A percentile compares a stretch with the other conserved stretches of the same genome.
Evolutionary conservation across 129 eudicot species (phyloP).

Genomic region (Solidago caesia): DNA sequence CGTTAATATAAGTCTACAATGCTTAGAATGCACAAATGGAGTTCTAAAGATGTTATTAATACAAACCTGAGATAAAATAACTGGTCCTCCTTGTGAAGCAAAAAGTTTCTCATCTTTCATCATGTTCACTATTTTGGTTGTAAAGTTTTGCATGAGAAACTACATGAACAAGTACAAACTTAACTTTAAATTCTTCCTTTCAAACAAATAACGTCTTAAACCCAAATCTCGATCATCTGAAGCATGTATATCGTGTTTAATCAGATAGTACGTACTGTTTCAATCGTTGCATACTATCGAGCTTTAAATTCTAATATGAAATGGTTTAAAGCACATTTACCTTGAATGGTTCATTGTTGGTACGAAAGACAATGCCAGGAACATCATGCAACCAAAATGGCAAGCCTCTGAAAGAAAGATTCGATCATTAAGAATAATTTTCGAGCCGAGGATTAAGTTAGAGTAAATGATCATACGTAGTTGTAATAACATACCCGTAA

Average conservation of each 20-base stretch:
- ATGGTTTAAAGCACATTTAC: slow-evolving; percentile 28
- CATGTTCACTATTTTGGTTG: slow-evolving; percentile 71
- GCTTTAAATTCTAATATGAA: neutral
- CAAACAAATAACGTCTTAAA: slow-evolving; percentile 6
- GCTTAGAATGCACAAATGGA: neutral
- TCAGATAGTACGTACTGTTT: neutral
- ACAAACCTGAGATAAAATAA: slow-evolving; percentile 80
- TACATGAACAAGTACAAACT: slow-evolving; percentile 19
- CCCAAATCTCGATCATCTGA: neutral
- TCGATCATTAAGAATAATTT: neutral
- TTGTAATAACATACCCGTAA: slow-evolving; percentile 54
- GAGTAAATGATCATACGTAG: neutral
- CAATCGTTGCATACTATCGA: neutral
- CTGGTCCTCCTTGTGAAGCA: slow-evolving; percentile 97
- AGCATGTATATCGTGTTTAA: neutral
- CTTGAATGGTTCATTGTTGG: slow-evolving; percentile 80
- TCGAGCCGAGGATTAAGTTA: neutral
- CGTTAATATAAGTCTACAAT: neutral
- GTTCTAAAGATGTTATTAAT: neutral
- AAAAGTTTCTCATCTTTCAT: slow-evolving; percentile 69
- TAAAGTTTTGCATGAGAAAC: slow-evolving; percentile 70
- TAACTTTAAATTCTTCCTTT: slow-evolving; percentile 5
- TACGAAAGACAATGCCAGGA: slow-evolving; percentile 71
- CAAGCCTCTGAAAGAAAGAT: slow-evolving; percentile 56
- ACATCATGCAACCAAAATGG: slow-evolving; percentile 96